Evolutionary conservation across 345 rosid genomes (phyloP).

Genomic region (Mallotus nudiflorus): DNA sequence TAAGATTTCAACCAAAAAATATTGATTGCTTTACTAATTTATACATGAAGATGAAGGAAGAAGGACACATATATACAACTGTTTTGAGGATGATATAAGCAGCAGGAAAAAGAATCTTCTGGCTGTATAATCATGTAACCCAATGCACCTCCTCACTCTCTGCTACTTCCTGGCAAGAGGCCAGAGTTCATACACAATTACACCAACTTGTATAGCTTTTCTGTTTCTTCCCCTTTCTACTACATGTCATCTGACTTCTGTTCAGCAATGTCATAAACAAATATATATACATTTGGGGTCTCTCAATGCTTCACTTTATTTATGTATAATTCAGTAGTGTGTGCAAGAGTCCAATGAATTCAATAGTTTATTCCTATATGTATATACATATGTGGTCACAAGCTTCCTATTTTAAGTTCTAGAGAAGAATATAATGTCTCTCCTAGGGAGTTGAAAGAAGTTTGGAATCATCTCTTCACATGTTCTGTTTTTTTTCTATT

Average conservation of each 20-base stretch:
- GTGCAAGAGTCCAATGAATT: neutral
- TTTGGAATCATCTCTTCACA: neutral
- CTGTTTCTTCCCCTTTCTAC: neutral
- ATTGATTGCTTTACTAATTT: no score
- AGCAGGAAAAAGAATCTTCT: neutral
- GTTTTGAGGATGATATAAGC: neutral
- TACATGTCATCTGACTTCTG: neutral
- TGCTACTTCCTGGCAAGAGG: neutral
- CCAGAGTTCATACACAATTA: neutral
- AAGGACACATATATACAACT: neutral
- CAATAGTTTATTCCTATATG: neutral
- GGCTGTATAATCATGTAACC: neutral
- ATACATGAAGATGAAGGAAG: neutral
- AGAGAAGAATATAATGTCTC: slow-evolving; percentile 20
- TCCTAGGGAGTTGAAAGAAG: neutral
- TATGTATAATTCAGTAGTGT: neutral
- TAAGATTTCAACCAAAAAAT: no score
- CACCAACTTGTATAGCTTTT: neutral
- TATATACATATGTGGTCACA: neutral
- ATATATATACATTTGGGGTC: neutral
- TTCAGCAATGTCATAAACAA: neutral
- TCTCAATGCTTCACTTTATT: neutral
- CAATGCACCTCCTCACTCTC: neutral
- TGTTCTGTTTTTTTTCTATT: neutral
- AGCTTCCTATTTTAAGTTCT: slow-evolving; percentile 10